Conservation (phyloP, 805 yeast genomes). For the Barnettozyma populi region DNA sequence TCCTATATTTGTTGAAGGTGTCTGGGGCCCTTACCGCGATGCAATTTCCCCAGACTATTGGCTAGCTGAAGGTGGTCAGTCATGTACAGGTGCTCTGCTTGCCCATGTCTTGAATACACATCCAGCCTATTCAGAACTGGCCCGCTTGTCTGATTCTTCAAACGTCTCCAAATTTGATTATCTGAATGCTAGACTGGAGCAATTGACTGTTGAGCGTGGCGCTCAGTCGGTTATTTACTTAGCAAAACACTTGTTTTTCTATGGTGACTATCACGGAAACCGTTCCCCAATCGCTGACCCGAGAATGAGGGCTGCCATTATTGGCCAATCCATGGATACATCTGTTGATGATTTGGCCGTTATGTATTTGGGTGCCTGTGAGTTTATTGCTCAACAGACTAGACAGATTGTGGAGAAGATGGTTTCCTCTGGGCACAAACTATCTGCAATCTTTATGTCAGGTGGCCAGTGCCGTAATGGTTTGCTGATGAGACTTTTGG, state of each 20-base stretch:
- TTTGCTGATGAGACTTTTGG: slow-evolving; percentile 79
- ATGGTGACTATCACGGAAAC: slow-evolving; percentile 96
- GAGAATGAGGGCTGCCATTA: slow-evolving; percentile 82
- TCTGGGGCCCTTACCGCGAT: slow-evolving; percentile 98
- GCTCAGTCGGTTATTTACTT: slow-evolving; percentile 72
- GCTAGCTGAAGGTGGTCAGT: slow-evolving; percentile 99
- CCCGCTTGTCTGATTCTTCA: slow-evolving; percentile 60
- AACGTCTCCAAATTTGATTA: slow-evolving; percentile 75
- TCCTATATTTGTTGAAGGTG: slow-evolving; percentile 89
- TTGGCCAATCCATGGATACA: slow-evolving; percentile 89
- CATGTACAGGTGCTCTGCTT: slow-evolving; percentile 91
- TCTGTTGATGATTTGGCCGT: slow-evolving; percentile 81
- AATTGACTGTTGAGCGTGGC: slow-evolving; percentile 48
- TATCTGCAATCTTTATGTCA: slow-evolving; percentile 76
- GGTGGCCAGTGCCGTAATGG: slow-evolving; percentile 98
- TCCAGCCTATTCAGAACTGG: slow-evolving; percentile 77
- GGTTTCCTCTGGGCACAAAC: slow-evolving; percentile 72
- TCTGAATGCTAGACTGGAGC: slow-evolving; percentile 69
- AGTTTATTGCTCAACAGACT: slow-evolving; percentile 95
- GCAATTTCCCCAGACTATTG: slow-evolving; percentile 86
- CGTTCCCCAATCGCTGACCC: slow-evolving; percentile 98
- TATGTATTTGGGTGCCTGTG: slow-evolving; percentile 89
- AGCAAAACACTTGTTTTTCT: slow-evolving; percentile 82
- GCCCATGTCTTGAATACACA: slow-evolving; percentile 85
- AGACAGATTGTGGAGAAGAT: slow-evolving; percentile 88